phyloP scores from a whole-genome alignment of 176 grass and related monocot species.

The Aegilops sharonensis region DNA sequence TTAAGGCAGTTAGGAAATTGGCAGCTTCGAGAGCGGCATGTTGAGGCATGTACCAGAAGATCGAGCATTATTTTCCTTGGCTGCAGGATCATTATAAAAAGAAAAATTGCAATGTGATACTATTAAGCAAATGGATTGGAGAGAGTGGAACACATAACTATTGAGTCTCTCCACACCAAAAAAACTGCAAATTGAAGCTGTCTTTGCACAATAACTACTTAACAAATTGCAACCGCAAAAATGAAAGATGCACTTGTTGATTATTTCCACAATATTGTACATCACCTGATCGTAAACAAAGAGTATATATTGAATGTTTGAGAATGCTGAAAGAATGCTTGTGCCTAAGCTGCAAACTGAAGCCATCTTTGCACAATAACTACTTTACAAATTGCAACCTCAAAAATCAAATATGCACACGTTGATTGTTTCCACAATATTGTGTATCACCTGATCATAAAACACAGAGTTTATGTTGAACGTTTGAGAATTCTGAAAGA shows the following conservation, averaged over 20 bases:
- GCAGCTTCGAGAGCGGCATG: slow-evolving; percentile 56
- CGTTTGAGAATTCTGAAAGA: background rate
- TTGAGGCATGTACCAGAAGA: slow-evolving; percentile 75
- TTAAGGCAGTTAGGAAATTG: slow-evolving; percentile 69
- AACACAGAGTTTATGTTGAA: background rate
- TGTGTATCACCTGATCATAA: background rate
- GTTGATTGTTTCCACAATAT: background rate
- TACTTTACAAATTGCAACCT: background rate
- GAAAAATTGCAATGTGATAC: background rate
- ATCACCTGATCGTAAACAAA: too few relatives aligned
- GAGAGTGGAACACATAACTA: background rate
- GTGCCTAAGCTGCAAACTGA: too few relatives aligned
- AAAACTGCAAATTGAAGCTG: background rate
- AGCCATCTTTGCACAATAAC: too few relatives aligned
- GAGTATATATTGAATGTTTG: too few relatives aligned
- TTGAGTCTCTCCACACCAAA: background rate
- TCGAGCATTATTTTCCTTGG: slow-evolving; percentile 70
- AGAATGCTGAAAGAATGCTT: too few relatives aligned
- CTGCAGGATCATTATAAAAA: slow-evolving; percentile 43
- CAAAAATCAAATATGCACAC: background rate
- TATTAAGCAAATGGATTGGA: background rate
- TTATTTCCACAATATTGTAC: too few relatives aligned
- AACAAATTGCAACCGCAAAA: background rate
- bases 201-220: background rate
- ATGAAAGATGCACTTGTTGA: too few relatives aligned